Percentiles rank a stretch among this genome's conserved stretches.
Conservation (phyloP, 805 yeast genomes). For the Kodamaea nitidulidarum region DNA sequence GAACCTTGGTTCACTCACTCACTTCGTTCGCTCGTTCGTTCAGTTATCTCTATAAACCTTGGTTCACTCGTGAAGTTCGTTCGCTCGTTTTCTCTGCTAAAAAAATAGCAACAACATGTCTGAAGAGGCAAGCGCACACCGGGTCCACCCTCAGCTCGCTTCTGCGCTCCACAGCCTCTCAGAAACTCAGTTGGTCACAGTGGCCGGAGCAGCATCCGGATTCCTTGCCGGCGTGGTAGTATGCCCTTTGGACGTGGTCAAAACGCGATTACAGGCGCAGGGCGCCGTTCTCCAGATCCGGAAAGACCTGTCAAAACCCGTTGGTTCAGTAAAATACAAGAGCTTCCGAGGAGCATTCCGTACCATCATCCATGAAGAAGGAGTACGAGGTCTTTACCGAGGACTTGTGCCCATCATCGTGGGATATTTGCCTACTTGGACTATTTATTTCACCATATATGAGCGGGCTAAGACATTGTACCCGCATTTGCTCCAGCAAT, state of each 20-base stretch:
- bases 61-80: no score
- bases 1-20: no score
- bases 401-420: constrained; percentile 89
- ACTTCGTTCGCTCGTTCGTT: no score
- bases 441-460: constrained; percentile 87
- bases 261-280: constrained; percentile 91
- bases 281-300: constrained; percentile 41
- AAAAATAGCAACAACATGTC: no score
- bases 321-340: constrained; percentile 32
- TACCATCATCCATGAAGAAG: constrained; percentile 72
- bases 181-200: constrained; percentile 56
- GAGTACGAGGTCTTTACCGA: constrained; percentile 76
- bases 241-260: constrained; percentile 94
- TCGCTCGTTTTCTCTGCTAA: no score
- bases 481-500: constrained; percentile 36
- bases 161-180: constrained; percentile 1
- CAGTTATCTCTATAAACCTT: no score
- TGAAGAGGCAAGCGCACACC: no score
- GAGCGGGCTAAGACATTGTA: constrained; percentile 66
- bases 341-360: constrained; percentile 63
- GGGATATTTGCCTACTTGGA: constrained; percentile 98
- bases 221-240: constrained; percentile 83
- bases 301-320: constrained; percentile 11
- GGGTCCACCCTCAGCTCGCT: no score
- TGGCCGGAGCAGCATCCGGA: constrained; percentile 93